Percentiles rank a stretch among this genome's conserved stretches.
Evolutionary conservation across 768 basidiomycete species (phyloP).

Genomic region (Phaffia tasmanica): DNA sequence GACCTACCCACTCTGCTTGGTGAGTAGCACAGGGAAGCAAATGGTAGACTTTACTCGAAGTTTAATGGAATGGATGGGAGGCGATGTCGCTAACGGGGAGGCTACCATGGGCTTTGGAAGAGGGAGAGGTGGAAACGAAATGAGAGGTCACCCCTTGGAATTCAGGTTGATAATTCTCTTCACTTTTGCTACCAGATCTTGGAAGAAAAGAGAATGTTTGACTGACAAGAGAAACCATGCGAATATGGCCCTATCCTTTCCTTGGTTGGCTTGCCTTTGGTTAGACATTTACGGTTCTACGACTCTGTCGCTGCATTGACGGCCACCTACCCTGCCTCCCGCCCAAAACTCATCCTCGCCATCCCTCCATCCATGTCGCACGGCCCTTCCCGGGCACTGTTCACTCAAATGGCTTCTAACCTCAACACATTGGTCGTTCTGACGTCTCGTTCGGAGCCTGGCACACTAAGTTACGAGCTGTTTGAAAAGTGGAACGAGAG

Average conservation of each 20-base stretch:
- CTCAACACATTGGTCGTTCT: conserved; percentile 79
- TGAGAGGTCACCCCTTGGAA: conserved; percentile 43
- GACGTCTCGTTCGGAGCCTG: conserved; percentile 65
- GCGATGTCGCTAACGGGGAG: conserved; percentile 84
- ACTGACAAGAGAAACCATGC: background rate
- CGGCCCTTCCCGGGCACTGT: conserved; percentile 75
- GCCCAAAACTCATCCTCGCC: conserved; percentile 86
- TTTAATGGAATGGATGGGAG: conserved; percentile 99
- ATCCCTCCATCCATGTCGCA: conserved; percentile 87
- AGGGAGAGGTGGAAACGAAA: conserved; percentile 9
- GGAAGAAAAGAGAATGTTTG: background rate
- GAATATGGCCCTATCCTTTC: background rate
- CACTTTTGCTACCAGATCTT: background rate
- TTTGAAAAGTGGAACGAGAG: conserved; percentile 76
- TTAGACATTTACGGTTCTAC: conserved; percentile 85
- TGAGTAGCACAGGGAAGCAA: conserved; percentile 79
- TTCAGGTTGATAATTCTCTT: conserved; percentile 56
- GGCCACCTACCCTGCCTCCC: conserved; percentile 69
- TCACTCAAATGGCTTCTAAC: conserved; percentile 70
- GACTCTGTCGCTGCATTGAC: conserved; percentile 66
- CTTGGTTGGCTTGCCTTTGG: background rate
- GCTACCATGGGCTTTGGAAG: conserved; percentile 45
- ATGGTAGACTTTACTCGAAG: conserved; percentile 87
- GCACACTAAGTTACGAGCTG: conserved; percentile 63
- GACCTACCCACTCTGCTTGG: conserved; percentile 70